Percentiles rank a stretch among this genome's conserved stretches.
phyloP scores from a whole-genome alignment of 139 green algal genomes.

The Desmodesmus armatus region DNA sequence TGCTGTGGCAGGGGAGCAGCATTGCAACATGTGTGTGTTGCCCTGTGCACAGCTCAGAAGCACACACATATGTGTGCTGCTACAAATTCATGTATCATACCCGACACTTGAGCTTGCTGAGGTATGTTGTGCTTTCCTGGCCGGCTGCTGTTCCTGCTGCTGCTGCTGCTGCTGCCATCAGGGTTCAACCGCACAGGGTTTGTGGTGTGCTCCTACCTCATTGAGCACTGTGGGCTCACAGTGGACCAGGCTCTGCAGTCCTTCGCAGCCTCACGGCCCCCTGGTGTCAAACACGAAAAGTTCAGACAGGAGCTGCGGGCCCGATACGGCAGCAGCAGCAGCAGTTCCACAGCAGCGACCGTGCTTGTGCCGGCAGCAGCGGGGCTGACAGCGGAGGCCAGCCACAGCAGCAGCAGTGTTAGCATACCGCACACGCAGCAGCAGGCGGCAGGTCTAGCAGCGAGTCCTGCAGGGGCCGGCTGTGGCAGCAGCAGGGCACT shows the following conservation, averaged over 20 bases:
- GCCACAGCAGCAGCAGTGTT: background rate
- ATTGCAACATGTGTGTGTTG: too few species aligned
- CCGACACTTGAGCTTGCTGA: background rate
- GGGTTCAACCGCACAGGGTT: slow-evolving; percentile 94
- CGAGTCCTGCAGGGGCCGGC: background rate
- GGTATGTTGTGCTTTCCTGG: background rate
- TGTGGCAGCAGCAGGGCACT: background rate
- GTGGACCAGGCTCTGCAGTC: slow-evolving; percentile 77
- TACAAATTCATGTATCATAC: too few species aligned
- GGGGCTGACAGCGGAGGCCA: background rate
- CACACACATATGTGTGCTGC: too few species aligned
- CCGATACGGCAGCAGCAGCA: slow-evolving; percentile 59
- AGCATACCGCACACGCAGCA: too few species aligned
- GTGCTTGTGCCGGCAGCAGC: slow-evolving; percentile 9
- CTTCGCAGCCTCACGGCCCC: slow-evolving; percentile 77
- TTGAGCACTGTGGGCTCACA: slow-evolving; percentile 65
- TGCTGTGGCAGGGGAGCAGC: background rate
- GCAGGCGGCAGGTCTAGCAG: background rate
- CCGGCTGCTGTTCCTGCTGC: background rate
- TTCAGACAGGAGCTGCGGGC: slow-evolving; percentile 79
- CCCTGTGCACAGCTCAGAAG: too few species aligned
- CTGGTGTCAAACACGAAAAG: slow-evolving; percentile 85
- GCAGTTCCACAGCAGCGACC: background rate
- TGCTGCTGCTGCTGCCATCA: background rate
- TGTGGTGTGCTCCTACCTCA: slow-evolving; percentile 85